phyloP scores from a whole-genome alignment of 78 protist species.

The Protostelium mycophagum region DNA sequence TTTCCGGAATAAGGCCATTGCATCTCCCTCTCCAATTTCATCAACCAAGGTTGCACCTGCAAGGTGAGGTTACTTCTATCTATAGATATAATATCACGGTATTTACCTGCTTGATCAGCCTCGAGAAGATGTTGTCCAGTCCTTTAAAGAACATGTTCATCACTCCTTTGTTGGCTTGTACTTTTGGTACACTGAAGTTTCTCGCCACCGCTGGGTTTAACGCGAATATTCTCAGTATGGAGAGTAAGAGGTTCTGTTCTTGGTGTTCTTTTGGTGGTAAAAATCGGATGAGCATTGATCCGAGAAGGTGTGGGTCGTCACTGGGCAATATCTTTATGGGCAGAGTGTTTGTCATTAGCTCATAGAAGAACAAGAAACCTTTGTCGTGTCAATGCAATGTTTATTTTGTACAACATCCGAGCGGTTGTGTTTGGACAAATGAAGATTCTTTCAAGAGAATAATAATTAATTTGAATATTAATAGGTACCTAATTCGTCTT shows the following conservation, averaged over 20 bases:
- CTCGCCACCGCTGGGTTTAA: not conserved
- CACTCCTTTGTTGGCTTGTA: not conserved
- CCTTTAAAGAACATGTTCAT: not conserved
- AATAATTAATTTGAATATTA: too few relatives aligned
- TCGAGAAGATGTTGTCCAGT: not conserved
- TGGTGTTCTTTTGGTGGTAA: not conserved
- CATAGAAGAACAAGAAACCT: slow-evolving; percentile 8
- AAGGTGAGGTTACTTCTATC: too few relatives aligned
- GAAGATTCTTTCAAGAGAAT: too few relatives aligned
- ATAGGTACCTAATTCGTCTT: not conserved
- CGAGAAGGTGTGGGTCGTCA: not conserved
- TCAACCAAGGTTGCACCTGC: not conserved
- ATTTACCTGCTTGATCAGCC: not conserved
- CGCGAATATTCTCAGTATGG: not conserved
- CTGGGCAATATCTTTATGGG: not conserved
- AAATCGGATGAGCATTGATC: not conserved
- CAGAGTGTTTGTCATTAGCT: not conserved
- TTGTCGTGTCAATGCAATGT: too few relatives aligned
- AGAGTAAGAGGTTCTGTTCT: not conserved
- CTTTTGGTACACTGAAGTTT: not conserved
- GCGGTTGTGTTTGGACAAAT: too few relatives aligned
- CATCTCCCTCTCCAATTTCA: not conserved
- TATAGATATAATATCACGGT: not conserved
- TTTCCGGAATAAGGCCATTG: not conserved
- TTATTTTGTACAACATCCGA: too few relatives aligned